A percentile compares a stretch with the other conserved stretches of the same genome.
phyloP scores from a whole-genome alignment of 805 yeast genomes.

The Lachancea thermotolerans region DNA sequence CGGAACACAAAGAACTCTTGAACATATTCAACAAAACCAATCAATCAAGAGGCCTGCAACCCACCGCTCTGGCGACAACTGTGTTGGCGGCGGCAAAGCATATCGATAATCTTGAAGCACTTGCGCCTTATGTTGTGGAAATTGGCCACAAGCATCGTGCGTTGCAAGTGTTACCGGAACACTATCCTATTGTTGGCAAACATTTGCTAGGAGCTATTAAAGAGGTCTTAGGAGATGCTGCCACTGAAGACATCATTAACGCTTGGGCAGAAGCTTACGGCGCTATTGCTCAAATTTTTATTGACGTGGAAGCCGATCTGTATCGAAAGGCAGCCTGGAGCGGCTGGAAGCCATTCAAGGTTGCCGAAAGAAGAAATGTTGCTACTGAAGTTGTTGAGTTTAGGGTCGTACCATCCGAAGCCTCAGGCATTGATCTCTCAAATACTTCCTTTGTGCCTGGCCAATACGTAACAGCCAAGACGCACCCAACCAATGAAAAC shows the following conservation, averaged over 20 bases:
- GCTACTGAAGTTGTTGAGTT: constrained; percentile 44
- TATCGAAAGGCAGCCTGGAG: constrained; percentile 50
- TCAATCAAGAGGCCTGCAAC: constrained; percentile 51
- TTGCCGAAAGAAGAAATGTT: constrained; percentile 39
- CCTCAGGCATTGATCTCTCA: constrained; percentile 26
- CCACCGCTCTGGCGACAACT: constrained; percentile 57
- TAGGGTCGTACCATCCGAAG: constrained; percentile 42
- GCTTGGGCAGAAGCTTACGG: constrained; percentile 67
- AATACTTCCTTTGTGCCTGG: constrained; percentile 31
- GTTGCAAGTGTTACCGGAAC: constrained; percentile 54
- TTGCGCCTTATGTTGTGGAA: constrained; percentile 47
- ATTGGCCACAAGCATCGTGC: constrained; percentile 64
- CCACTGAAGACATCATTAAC: constrained; percentile 48
- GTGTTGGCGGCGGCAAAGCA: constrained; percentile 54
- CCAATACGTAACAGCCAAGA: constrained; percentile 35
- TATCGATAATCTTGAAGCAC: constrained; percentile 50
- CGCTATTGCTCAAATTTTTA: constrained; percentile 54
- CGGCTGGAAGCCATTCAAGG: constrained; percentile 49
- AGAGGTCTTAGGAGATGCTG: constrained; percentile 50
- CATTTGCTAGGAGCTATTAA: constrained; percentile 48
- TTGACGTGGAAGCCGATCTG: constrained; percentile 44
- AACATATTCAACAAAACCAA: constrained; percentile 56
- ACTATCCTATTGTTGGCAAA: constrained; percentile 58
- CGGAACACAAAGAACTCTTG: constrained; percentile 45
- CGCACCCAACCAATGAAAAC: constrained; percentile 31